These are phyloP conservation scores for Lagenidium giganteum DNA, from an alignment of 352 stramenopile species.

Conservation along the genomic window DNA sequence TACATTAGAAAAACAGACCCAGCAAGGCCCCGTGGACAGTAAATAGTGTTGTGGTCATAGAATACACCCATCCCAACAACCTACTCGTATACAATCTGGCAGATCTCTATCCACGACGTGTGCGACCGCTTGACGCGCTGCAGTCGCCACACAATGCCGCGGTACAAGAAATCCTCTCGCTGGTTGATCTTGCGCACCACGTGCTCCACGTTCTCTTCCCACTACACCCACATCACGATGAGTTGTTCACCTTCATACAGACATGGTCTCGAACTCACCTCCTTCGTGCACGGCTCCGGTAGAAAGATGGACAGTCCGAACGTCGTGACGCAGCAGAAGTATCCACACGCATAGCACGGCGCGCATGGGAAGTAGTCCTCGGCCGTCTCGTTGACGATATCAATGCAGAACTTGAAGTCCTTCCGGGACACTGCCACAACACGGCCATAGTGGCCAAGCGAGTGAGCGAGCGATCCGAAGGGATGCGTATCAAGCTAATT, in stretches of 20 bases:
- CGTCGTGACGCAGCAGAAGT: constrained; percentile 60
- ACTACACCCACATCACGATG: constrained; percentile 18
- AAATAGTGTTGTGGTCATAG: too few species aligned
- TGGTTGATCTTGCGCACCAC: constrained; percentile 63
- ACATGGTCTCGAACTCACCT: constrained; percentile 25
- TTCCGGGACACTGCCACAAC: constrained; percentile 43
- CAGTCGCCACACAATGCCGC: constrained; percentile 56
- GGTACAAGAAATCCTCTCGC: constrained; percentile 64
- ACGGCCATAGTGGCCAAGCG: background rate
- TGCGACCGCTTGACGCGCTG: constrained; percentile 35
- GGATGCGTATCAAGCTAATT: background rate
- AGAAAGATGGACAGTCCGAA: constrained; percentile 56
- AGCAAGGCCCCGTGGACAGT: too few species aligned
- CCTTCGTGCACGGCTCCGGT: constrained; percentile 56
- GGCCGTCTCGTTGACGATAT: constrained; percentile 69
- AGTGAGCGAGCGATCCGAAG: background rate
- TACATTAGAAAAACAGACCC: too few species aligned
- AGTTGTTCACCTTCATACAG: background rate
- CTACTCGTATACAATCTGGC: constrained; percentile 58
- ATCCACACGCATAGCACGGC: constrained; percentile 64
- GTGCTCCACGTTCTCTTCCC: constrained; percentile 55
- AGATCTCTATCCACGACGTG: constrained; percentile 72
- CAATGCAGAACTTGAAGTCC: constrained; percentile 74
- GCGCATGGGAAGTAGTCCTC: constrained; percentile 72
- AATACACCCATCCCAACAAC: too few species aligned